Percentiles rank a stretch among this genome's conserved stretches.
These are phyloP conservation scores for Fagopyrum esculentum DNA, from an alignment of 148 eudicot species.

Conservation along the genomic window DNA sequence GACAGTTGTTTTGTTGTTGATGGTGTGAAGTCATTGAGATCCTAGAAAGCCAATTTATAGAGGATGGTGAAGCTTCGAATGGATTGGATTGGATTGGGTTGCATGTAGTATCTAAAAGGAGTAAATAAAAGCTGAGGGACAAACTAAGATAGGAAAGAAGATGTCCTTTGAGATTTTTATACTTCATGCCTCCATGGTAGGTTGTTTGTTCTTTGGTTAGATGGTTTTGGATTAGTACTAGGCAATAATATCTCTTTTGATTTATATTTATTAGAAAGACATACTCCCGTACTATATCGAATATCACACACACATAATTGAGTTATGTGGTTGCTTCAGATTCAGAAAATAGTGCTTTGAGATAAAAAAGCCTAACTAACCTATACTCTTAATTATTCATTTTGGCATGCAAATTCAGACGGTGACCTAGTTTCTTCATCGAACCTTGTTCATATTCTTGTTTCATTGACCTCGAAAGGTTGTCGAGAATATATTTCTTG, in stretches of 20 bases:
- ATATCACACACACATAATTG: not conserved
- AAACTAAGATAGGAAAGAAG: not conserved
- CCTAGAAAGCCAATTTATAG: not conserved
- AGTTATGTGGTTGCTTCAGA: not conserved
- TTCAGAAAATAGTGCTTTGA: not conserved
- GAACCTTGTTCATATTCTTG: not conserved
- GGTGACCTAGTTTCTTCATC: not conserved
- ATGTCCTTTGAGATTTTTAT: not conserved
- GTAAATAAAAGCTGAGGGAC: not conserved
- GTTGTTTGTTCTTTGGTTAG: too few species aligned
- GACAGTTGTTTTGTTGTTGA: not conserved
- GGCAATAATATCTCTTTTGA: too few species aligned
- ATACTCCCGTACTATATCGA: too few species aligned
- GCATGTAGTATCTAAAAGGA: not conserved
- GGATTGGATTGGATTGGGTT: not conserved
- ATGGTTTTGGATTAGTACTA: too few species aligned
- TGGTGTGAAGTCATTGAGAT: slow-evolving; percentile 3
- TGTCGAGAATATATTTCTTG: not conserved
- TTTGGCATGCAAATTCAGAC: not conserved
- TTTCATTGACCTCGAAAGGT: not conserved
- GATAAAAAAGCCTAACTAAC: too few species aligned
- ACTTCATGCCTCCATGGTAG: not conserved
- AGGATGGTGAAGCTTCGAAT: not conserved
- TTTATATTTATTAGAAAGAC: too few species aligned
- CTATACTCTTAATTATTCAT: not conserved